Conservation (phyloP, 2,329 filamentous ascomycete genomes). For the Stachybotrys chartarum region DNA sequence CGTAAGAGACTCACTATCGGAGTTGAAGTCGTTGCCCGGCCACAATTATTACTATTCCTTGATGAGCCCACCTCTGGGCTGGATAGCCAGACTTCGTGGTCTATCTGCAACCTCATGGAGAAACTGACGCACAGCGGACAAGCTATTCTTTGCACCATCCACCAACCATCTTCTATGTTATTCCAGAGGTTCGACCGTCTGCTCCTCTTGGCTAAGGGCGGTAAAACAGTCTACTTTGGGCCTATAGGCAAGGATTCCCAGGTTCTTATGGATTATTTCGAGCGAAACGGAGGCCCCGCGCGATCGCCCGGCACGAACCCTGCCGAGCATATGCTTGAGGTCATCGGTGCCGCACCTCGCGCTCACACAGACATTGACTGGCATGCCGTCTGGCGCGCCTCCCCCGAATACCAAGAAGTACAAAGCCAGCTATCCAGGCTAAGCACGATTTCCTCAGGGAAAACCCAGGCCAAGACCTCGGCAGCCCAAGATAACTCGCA, state of each 20-base stretch:
- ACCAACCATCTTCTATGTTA: slow-evolving; percentile 31
- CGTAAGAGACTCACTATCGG: slow-evolving; percentile 39
- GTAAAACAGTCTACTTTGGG: slow-evolving; percentile 39
- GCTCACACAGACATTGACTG: slow-evolving; percentile 34
- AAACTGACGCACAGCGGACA: slow-evolving; percentile 46
- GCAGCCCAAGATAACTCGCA: neutral
- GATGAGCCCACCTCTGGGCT: slow-evolving; percentile 44
- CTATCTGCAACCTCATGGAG: slow-evolving; percentile 60
- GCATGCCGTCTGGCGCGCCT: slow-evolving; percentile 24
- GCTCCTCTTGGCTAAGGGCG: neutral
- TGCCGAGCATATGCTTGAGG: slow-evolving; percentile 58
- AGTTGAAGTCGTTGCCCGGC: slow-evolving; percentile 28
- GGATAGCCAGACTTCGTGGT: slow-evolving; percentile 54
- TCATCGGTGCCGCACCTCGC: slow-evolving; percentile 35
- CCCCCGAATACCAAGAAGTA: slow-evolving; percentile 19
- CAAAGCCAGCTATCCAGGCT: slow-evolving; percentile 21
- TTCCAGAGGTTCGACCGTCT: slow-evolving; percentile 1
- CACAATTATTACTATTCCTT: slow-evolving; percentile 33
- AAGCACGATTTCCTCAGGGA: neutral
- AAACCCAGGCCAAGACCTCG: slow-evolving; percentile 14
- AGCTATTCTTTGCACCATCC: slow-evolving; percentile 39
- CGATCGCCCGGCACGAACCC: slow-evolving; percentile 51
- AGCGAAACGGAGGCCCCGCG: slow-evolving; percentile 46
- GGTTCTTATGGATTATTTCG: slow-evolving; percentile 50
- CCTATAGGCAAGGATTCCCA: slow-evolving; percentile 37